Base-by-base conservation (phyloP, 1,284 basidiomycete species). In the Psilocybe mexicana region DNA sequence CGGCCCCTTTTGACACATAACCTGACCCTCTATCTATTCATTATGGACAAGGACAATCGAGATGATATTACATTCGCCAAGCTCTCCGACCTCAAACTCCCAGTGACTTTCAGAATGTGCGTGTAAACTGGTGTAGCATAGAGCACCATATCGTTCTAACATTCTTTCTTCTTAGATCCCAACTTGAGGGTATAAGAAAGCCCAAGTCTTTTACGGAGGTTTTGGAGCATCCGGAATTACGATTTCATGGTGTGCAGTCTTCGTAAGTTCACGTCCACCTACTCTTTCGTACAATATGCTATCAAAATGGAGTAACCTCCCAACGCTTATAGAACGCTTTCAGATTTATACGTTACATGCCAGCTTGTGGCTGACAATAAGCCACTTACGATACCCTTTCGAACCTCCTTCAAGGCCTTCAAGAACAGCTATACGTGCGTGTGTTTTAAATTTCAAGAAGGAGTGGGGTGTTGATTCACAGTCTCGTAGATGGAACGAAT, bases 351-450 rank as follows among this genome's bases (percentile, higher is more conserved):
- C 72, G 90, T 98, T 49, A 93, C 90, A 10, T 92, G 92, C 66
- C 92, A 96, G 68, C 85, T 99, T 11, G 85, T 92, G 62, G 90
- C 94, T 4, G 93, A 96, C 72, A 96, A 96, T 73, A 95, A 96
- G 70, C 93, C 93, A 0, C 78, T 96, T 42, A 94, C 94, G 0
- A 89, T 96, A 26, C 90, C 94, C 0, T 93, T 92, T 67, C 87
- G 93, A 50, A 98, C 97, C 0, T 86, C 92, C 0, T 96, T 94
- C 82, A 96, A 96, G 72, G 83, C 92, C 12, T 98, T 97, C 79
- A 92, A 90, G 73, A 86, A 83, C 61, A 83, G 79, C 45, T 94
- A 95, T 69, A 88, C 79, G 92, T 46, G 2, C 45, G 25, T 8
- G 8, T 43, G 50, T 12, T 2, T 36, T 3, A 7, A 1, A 3